Evolutionary conservation across 2,329 filamentous ascomycete genomes (phyloP).

Genomic region (Claviceps quebecensis): DNA sequence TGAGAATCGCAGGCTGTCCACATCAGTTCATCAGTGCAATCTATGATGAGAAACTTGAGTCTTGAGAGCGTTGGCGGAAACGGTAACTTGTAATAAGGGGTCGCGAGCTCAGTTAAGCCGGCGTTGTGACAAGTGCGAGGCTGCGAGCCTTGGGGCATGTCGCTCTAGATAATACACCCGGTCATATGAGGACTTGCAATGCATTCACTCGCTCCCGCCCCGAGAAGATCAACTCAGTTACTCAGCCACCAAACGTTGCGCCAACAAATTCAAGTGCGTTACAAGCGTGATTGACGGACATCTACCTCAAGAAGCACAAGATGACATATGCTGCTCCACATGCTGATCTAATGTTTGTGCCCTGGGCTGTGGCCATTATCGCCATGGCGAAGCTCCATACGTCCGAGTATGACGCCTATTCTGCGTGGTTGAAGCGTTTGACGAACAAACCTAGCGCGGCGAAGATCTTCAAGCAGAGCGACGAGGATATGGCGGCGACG

Average conservation of each 20-base stretch:
- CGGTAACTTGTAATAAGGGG: too few species aligned
- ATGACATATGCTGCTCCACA: slow-evolving; percentile 10
- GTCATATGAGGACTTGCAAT: slow-evolving; percentile 9
- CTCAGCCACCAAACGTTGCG: slow-evolving; percentile 15
- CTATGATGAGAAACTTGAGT: too few species aligned
- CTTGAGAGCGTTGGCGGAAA: too few species aligned
- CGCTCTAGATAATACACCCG: not conserved
- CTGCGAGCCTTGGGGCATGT: too few species aligned
- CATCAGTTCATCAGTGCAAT: too few species aligned
- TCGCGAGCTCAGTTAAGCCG: too few species aligned
- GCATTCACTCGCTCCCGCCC: slow-evolving; percentile 9
- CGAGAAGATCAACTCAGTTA: slow-evolving; percentile 13
- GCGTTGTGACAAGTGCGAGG: too few species aligned
- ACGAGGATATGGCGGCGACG: slow-evolving; percentile 1
- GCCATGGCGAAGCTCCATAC: not conserved
- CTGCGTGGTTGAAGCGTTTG: slow-evolving; percentile 4
- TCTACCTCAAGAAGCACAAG: slow-evolving; percentile 10
- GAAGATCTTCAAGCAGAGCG: slow-evolving; percentile 2
- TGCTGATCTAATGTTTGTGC: slow-evolving; percentile 14
- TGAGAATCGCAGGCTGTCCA: too few species aligned
- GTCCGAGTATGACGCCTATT: not conserved
- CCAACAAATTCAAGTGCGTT: slow-evolving; percentile 15
- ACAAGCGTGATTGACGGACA: slow-evolving; percentile 14
- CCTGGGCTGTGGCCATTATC: slow-evolving; percentile 5
- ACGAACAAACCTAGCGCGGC: not conserved